Base-by-base conservation (phyloP, 2,329 filamentous ascomycete genomes). In the Alternaria postmessia region DNA sequence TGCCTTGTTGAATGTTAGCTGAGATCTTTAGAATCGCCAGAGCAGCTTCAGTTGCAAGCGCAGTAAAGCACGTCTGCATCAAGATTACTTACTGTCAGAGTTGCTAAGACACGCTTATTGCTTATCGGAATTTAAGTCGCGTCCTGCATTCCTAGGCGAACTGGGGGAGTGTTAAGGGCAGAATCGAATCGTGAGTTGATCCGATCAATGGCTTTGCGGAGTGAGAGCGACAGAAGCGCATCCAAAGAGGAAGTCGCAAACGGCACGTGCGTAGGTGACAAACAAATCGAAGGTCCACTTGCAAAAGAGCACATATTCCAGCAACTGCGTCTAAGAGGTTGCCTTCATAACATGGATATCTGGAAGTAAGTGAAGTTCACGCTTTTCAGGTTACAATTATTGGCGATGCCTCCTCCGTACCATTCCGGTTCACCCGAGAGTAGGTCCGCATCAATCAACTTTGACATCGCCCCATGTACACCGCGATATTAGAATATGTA, bases 401-500 rank as follows among this genome's bases (percentile, higher is more conserved):
- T 22, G 6, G 11, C 5, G 39, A 11, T 41, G 18, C 11, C 22
- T 41, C 18, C 9, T 22, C 18, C 5, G 18, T 20, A 48, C 18
- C 30, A 12, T 16, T 18, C 30, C 22, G 4, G 7, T 34, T 7
- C 1, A 14, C 24, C 18, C 20, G 4, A 48, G 46, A n/a, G 46
- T 9, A 5, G 6, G 4, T 30, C 2, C 8, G 24, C 11, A 9
- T 24, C 8, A 36, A 1, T 48, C 16, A 6, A 16, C 1, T 4
- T 7, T 36, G 4, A 16, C 14, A n/a, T 28, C 6, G 18, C 14
- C 34, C 14, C 4, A 3, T 0, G 4, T 24, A 22, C 44, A 48
- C 8, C 14, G 30, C 38, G 7, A 68, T 51, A 34, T 71, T 61
- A 44, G 69, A 65, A 11, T 62, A 54, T 7, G 65, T 57, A 16